Evolutionary conservation across 2,329 filamentous ascomycete genomes (phyloP), one percentile per base, ranked within the genome.

Genomic region (Talaromyces sp.): DNA sequence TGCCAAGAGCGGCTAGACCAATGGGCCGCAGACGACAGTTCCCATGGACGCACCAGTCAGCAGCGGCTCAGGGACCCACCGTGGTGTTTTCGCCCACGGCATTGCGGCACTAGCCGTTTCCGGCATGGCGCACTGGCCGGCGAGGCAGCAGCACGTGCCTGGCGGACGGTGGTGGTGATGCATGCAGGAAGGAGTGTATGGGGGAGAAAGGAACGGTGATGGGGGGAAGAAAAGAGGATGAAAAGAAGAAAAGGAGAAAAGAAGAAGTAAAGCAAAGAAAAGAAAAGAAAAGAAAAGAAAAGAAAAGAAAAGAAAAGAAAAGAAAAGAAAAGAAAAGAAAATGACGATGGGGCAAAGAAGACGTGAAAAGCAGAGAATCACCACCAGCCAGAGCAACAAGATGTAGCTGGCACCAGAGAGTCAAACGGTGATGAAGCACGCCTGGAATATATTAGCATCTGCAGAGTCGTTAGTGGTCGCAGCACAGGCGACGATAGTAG

Each of bases 81-180:
- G 43, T 11, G 55, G 19, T 35, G 54, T 14, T 54, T 54, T 49
- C 52, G 55, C 24, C 50, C 29, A 57, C 13, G 49, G 49, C 14
- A 4, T 8, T 19, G 35, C 1, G 7, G 38, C 35, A 38, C 59
- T 60, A 60, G 55, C 55, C 55, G 35, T 31, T 50, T 55, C 21
- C n/a, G 29, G 58, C 13, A 27, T 60, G 27, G 55, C 54, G 55
- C 21, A 4, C 19, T 46, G 43, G 19, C 27, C 54, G 19, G 13
- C 46, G 41, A 56, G 27, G 54, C 43, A 55, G 58, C 55, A 13
- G 58, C 58, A 60, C 58, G 58, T 60, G 58, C 54, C n/a, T 21
- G 54, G 7, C 43, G 24, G 24, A 19, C 27, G 17, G 24, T 14
- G 49, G 19, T 27, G 46, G 49, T 27, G 49, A 27, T 51, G 19